Evolutionary conservation across 495 filamentous ascomycete genomes (phyloP).

Genomic region (Neurospora cerealis): DNA sequence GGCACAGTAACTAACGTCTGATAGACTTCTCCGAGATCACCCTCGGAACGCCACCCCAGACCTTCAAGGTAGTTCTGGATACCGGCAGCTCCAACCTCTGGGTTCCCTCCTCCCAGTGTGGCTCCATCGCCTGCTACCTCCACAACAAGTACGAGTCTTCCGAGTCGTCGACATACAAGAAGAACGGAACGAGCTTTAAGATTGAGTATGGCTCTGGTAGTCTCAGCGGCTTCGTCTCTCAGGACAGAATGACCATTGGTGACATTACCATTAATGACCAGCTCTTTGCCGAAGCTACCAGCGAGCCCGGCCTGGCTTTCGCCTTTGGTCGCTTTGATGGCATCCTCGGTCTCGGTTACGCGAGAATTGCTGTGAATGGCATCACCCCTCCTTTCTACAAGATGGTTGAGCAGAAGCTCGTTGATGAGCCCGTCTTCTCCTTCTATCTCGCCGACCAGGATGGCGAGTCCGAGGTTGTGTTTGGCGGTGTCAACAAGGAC

Average conservation of each 20-base stretch:
- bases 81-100: conserved; percentile 99
- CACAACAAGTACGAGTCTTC: conserved; percentile 94
- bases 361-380: conserved; percentile 90
- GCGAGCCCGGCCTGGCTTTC: conserved; percentile 91
- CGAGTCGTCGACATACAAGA: conserved; percentile 81
- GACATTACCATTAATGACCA: conserved; percentile 80
- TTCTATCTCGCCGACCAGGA: conserved; percentile 80
- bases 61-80: conserved; percentile 97
- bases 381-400: conserved; percentile 95
- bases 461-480: conserved; percentile 76
- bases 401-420: conserved; percentile 76
- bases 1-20: background rate
- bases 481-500: conserved; percentile 80
- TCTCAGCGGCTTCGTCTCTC: conserved; percentile 87
- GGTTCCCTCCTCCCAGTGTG: conserved; percentile 86
- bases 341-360: conserved; percentile 90
- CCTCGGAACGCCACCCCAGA: conserved; percentile 84
- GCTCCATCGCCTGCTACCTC: conserved; percentile 96
- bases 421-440: conserved; percentile 90
- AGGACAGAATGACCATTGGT: conserved; percentile 77
- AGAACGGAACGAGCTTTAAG: conserved; percentile 85
- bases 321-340: conserved; percentile 98
- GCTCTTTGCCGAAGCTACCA: conserved; percentile 90
- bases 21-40: conserved; percentile 94
- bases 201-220: conserved; percentile 95